These are phyloP conservation scores for Fusarium neocosmosporiellum DNA, from an alignment of 2,329 filamentous ascomycete species.

Conservation along the genomic window DNA sequence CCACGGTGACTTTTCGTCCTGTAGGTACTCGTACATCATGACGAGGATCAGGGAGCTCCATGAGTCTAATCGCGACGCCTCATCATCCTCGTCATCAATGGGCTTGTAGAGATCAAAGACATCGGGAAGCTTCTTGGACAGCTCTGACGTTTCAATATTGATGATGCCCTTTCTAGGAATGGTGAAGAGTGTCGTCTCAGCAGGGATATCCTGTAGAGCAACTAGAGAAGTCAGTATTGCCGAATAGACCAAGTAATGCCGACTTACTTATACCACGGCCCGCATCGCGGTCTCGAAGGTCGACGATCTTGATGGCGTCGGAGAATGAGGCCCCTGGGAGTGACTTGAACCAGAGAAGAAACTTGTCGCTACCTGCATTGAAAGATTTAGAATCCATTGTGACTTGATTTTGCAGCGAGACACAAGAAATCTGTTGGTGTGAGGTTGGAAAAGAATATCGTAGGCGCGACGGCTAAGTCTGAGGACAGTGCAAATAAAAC, in stretches of 20 bases:
- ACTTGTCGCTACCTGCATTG: constrained; percentile 55
- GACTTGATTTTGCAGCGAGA: background rate
- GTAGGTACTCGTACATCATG: constrained; percentile 81
- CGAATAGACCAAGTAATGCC: background rate
- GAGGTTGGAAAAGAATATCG: background rate
- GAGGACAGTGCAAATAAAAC: constrained; percentile 23
- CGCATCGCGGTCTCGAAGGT: constrained; percentile 61
- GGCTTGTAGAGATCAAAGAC: constrained; percentile 58
- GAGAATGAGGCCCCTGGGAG: constrained; percentile 66
- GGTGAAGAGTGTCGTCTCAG: constrained; percentile 83
- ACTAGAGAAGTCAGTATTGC: constrained; percentile 69
- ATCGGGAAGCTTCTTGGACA: constrained; percentile 67
- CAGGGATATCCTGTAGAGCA: constrained; percentile 74
- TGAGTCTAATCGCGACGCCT: constrained; percentile 58
- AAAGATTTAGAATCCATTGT: constrained; percentile 49
- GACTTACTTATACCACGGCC: constrained; percentile 66
- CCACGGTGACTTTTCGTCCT: constrained; percentile 73
- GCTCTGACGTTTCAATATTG: constrained; percentile 76
- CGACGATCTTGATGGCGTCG: constrained; percentile 61
- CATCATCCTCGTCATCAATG: constrained; percentile 51
- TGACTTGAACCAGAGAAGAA: constrained; percentile 65
- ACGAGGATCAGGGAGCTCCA: constrained; percentile 76
- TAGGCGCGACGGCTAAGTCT: background rate
- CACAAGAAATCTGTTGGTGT: background rate
- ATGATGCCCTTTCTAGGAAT: constrained; percentile 80